Evolutionary conservation across 192 early-diverging fungal species (phyloP).

Genomic region (Podila clonocystis): DNA sequence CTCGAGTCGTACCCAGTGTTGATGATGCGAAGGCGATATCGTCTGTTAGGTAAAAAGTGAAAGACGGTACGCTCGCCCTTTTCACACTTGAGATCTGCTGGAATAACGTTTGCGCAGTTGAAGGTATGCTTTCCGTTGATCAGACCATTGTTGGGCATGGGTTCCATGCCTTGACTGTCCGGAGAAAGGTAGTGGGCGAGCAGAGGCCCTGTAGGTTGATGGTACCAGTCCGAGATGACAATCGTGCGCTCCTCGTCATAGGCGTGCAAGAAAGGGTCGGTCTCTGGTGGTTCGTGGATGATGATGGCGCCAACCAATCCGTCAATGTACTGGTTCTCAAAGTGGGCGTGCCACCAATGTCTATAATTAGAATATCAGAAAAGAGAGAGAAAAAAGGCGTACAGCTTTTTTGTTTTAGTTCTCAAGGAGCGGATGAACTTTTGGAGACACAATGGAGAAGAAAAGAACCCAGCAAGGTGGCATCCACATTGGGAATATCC

Average conservation of each 20-base stretch:
- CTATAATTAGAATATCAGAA: conserved; percentile 18
- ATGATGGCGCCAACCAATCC: conserved; percentile 52
- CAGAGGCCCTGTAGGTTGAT: conserved; percentile 29
- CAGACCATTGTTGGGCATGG: conserved; percentile 58
- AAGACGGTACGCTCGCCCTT: conserved; percentile 29
- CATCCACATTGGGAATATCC: no score
- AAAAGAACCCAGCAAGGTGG: conserved; percentile 6
- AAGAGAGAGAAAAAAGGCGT: background rate
- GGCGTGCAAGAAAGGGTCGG: conserved; percentile 31
- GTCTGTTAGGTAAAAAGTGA: conserved; percentile 36
- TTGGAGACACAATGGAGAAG: conserved; percentile 5
- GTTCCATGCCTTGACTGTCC: conserved; percentile 13
- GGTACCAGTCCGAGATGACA: conserved; percentile 56
- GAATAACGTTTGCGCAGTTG: conserved; percentile 44
- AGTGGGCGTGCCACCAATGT: conserved; percentile 59
- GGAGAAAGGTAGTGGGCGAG: conserved; percentile 17
- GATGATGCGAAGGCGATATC: conserved; percentile 71
- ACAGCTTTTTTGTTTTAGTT: background rate
- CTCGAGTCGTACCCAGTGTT: conserved; percentile 51
- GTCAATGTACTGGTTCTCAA: conserved; percentile 53
- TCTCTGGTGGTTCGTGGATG: conserved; percentile 49
- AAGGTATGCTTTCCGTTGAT: conserved; percentile 60
- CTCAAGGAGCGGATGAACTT: background rate
- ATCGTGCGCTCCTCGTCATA: conserved; percentile 57
- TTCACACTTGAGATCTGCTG: conserved; percentile 17